Percentiles rank a stretch among this genome's conserved stretches.
phyloP scores from a whole-genome alignment of 2,329 filamentous ascomycete species.

The Monilinia fructicola region DNA sequence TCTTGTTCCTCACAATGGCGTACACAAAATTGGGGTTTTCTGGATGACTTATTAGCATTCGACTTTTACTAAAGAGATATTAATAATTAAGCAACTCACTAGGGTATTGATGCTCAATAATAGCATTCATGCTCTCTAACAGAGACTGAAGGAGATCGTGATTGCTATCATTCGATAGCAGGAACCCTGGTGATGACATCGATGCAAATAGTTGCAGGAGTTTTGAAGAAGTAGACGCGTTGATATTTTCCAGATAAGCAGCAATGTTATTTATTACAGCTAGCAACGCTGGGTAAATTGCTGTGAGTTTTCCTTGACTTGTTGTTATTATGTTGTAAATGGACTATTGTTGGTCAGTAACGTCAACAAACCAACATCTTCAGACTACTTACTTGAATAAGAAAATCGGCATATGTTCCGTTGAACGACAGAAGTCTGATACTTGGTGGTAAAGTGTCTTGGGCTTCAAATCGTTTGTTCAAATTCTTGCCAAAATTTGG shows the following conservation, averaged over 20 bases:
- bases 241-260: conserved; percentile 77
- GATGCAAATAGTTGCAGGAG: conserved; percentile 84
- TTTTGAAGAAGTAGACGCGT: conserved; percentile 72
- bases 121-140: conserved; percentile 84
- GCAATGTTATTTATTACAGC: conserved; percentile 93
- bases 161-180: conserved; percentile 90
- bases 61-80: background rate
- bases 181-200: conserved; percentile 90
- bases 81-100: conserved; percentile 51
- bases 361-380: background rate
- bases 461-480: conserved; percentile 84
- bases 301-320: conserved; percentile 85
- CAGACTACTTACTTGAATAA: conserved; percentile 71
- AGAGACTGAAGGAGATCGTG: conserved; percentile 77
- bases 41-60: conserved; percentile 12
- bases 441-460: conserved; percentile 78
- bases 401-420: conserved; percentile 89
- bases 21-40: conserved; percentile 82
- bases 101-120: conserved; percentile 83
- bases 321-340: conserved; percentile 89
- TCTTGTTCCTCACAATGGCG: conserved; percentile 74
- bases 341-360: conserved; percentile 55
- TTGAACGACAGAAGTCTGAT: conserved; percentile 83
- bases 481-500: conserved; percentile 85
- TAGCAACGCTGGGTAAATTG: conserved; percentile 87